Evolutionary conservation across 192 early-diverging fungal genomes (phyloP), one percentile per base, ranked within the genome.

Genomic region (Coemansia sp.): DNA sequence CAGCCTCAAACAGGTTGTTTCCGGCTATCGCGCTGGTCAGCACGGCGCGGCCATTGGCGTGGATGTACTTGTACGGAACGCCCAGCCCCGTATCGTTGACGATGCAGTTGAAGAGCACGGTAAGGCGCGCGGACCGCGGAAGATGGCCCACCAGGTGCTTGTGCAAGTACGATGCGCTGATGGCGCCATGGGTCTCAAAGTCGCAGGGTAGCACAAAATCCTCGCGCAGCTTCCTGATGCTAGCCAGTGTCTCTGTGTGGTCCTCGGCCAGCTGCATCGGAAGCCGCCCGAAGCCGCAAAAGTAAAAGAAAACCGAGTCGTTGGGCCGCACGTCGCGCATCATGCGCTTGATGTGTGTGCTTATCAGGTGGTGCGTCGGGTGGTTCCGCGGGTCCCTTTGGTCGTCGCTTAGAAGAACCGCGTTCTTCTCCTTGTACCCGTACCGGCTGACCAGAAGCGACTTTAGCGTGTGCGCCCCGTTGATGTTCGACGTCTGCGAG

Each of bases 291-390:
- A 91, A 91, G 35, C 94, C 94, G 60, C 85, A 90, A 69, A 83
- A 94, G 74, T 92, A 90, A 73, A 94, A 88, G 67, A 91, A 89
- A 63, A 94, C 79, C 9, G 88, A 88, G 69, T 93, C 92, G 58
- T 88, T 88, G 49, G 92, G 86, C 34, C 78, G 73, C 36, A 89
- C 85, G 30, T 79, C 89, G 48, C 74, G 72, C 64, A 91, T 88
- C 52, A 94, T 86, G 82, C 89, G 90, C 36, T 82, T 78, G 71
- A 93, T 89, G 43, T 82, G 87, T 35, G 85, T 72, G 16, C 85
- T 77, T 23, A 90, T 90, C 59, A 87, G 84, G 41, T 80, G 78
- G 38, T 81, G 68, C 20, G 88, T 90, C 23, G 83, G 83, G 14
- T 80, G 67, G 44, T 34, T 56, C 36, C 72, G 66, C 43, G 52